phyloP scores from a whole-genome alignment of 495 filamentous ascomycete species.

The Sabuloglossum arenarium region DNA sequence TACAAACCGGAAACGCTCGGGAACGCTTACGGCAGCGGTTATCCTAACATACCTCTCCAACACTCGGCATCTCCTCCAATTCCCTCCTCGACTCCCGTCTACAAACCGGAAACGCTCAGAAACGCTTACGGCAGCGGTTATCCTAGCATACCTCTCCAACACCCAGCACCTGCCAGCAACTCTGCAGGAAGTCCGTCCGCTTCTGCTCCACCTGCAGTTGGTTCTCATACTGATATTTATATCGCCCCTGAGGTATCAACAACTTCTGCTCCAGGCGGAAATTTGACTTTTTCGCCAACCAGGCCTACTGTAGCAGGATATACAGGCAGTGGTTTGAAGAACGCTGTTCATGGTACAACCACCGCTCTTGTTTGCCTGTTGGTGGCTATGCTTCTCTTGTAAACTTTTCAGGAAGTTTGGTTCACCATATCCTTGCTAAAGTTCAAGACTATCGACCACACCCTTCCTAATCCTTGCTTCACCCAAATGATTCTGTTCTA shows the following conservation, averaged over 20 bases:
- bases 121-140: conserved; percentile 1
- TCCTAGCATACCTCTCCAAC: not conserved
- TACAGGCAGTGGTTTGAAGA: not conserved
- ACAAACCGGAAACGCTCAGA: not conserved
- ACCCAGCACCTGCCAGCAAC: not conserved
- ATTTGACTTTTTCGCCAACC: not conserved
- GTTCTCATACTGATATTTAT: not conserved
- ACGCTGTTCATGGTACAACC: not conserved
- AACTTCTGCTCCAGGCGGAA: not conserved
- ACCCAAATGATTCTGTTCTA: not conserved
- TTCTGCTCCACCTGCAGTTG: not conserved
- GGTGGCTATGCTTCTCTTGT: not conserved
- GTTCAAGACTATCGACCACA: not conserved
- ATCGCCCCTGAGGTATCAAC: not conserved
- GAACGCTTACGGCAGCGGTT: not conserved
- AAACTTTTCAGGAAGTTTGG: too few relatives aligned
- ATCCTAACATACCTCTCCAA: not conserved
- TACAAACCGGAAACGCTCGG: not conserved
- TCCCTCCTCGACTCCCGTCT: not conserved
- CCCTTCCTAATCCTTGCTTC: not conserved
- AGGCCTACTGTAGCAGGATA: not conserved
- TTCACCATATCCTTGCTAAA: not conserved
- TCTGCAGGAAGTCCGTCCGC: not conserved
- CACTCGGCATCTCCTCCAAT: not conserved
- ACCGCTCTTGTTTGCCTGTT: not conserved